A percentile compares a stretch with the other conserved stretches of the same genome.
phyloP scores from a whole-genome alignment of 306 rosid genomes.

The Pterocarpus macrocarpus region DNA sequence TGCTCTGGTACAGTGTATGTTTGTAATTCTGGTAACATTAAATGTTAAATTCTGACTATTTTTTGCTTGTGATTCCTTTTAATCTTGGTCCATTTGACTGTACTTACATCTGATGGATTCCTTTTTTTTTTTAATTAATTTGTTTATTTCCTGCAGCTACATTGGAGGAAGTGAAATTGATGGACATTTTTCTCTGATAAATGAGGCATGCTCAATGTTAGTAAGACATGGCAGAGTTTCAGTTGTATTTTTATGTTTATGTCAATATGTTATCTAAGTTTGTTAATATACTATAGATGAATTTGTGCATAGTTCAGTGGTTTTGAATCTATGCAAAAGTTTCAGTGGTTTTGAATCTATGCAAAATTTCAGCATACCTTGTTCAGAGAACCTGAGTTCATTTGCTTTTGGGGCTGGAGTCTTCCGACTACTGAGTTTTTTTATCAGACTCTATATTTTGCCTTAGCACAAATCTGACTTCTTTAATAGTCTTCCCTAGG shows the following conservation, averaged over 20 bases:
- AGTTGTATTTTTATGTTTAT: slow-evolving; percentile 31
- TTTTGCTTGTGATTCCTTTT: slow-evolving; percentile 3
- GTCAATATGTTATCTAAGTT: slow-evolving; percentile 28
- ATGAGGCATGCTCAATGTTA: slow-evolving; percentile 97
- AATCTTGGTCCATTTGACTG: slow-evolving; percentile 29
- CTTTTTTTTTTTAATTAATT: not conserved
- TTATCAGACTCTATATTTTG: slow-evolving; percentile 39
- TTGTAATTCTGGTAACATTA: slow-evolving; percentile 36
- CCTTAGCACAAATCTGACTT: slow-evolving; percentile 11
- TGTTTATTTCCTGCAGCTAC: slow-evolving; percentile 70
- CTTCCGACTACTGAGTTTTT: slow-evolving; percentile 20
- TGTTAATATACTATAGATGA: slow-evolving; percentile 14
- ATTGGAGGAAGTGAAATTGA: slow-evolving; percentile 88
- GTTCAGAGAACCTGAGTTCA: slow-evolving; percentile 21
- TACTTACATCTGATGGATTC: slow-evolving; percentile 13
- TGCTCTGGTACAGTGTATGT: slow-evolving; percentile 99
- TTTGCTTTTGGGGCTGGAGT: slow-evolving; percentile 32
- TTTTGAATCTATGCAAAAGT: slow-evolving; percentile 29
- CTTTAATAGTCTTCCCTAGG: slow-evolving; percentile 18
- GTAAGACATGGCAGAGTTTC: slow-evolving; percentile 60
- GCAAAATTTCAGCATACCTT: slow-evolving; percentile 3
- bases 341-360: not conserved
- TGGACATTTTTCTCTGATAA: slow-evolving; percentile 85
- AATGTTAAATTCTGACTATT: slow-evolving; percentile 22
- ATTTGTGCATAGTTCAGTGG: slow-evolving; percentile 29